Conservation (phyloP, 2,329 filamentous ascomycete species). For the Pseudogymnoascus sp. region DNA sequence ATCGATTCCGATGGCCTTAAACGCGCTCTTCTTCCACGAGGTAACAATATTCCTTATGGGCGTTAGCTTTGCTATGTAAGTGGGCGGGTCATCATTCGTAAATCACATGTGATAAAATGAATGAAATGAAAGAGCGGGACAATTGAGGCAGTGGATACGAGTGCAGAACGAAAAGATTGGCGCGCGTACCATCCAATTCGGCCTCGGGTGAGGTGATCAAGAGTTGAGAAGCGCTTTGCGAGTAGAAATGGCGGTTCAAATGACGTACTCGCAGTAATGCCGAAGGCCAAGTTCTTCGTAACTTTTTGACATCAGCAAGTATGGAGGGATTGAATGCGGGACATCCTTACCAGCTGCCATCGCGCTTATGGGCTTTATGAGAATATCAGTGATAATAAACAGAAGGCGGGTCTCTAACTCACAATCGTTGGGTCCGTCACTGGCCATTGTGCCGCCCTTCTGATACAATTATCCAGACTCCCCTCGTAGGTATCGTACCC, state of each 20-base stretch:
- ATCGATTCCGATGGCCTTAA: constrained; percentile 55
- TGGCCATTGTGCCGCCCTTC: constrained; percentile 61
- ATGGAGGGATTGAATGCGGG: constrained; percentile 51
- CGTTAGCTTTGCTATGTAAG: constrained; percentile 53
- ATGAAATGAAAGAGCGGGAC: not conserved
- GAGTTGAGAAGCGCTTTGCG: constrained; percentile 55
- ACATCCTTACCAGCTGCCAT: constrained; percentile 53
- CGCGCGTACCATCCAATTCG: constrained; percentile 50
- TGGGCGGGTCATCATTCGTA: constrained; percentile 42
- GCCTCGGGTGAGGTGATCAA: constrained; percentile 60
- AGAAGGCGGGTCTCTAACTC: constrained; percentile 29
- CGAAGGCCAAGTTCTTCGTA: constrained; percentile 58
- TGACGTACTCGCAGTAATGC: constrained; percentile 58
- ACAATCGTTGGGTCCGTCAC: constrained; percentile 59
- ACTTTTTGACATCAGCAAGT: constrained; percentile 43
- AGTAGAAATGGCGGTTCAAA: constrained; percentile 64
- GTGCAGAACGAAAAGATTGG: constrained; percentile 48
- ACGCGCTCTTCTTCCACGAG: constrained; percentile 54
- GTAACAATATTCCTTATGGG: constrained; percentile 58
- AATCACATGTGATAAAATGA: not conserved
- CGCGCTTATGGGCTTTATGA: constrained; percentile 48
- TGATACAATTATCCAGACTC: constrained; percentile 48
- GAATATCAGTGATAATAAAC: not conserved
- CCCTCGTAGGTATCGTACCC: constrained; percentile 62
- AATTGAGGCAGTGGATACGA: constrained; percentile 51